A percentile compares a stretch with the other conserved stretches of the same genome.
These are phyloP conservation scores for Copromyces sp. DNA, from an alignment of 495 filamentous ascomycete genomes.

Conservation along the genomic window DNA sequence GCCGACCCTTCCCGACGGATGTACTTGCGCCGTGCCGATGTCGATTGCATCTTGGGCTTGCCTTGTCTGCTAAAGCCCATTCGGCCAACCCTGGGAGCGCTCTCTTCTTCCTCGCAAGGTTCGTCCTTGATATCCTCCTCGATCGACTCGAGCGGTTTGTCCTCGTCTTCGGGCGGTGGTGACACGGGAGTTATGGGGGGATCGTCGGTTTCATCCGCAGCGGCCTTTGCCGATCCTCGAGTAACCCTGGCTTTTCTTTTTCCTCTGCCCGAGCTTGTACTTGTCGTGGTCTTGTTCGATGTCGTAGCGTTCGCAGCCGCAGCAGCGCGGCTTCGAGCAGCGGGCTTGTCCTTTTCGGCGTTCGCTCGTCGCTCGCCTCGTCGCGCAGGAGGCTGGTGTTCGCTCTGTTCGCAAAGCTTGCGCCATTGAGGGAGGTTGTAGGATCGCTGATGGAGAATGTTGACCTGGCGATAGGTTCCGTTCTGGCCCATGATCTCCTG, in stretches of 20 bases:
- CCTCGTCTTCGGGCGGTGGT: conserved; percentile 31
- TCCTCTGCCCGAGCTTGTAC: conserved; percentile 25
- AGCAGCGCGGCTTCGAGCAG: conserved; percentile 19
- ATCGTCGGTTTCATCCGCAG: conserved; percentile 22
- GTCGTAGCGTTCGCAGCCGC: conserved; percentile 16
- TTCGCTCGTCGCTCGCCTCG: conserved; percentile 80
- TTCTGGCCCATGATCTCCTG: conserved; percentile 94
- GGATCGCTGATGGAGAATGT: conserved; percentile 86
- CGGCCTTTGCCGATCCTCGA: conserved; percentile 14
- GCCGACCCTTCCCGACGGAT: conserved; percentile 64
- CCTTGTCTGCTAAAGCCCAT: conserved; percentile 32
- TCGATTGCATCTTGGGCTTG: conserved; percentile 42
- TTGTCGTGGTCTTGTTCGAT: conserved; percentile 1
- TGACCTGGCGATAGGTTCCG: conserved; percentile 90
- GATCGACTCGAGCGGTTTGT: conserved; percentile 32
- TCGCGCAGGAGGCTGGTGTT: conserved; percentile 91
- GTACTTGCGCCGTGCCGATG: conserved; percentile 63
- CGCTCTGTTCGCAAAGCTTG: conserved; percentile 77
- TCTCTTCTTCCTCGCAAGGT: conserved; percentile 30
- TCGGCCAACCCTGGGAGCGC: conserved; percentile 24
- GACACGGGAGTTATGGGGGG: conserved; percentile 45
- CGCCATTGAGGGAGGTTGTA: conserved; percentile 98
- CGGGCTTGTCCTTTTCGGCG: conserved; percentile 48
- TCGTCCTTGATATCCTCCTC: conserved; percentile 38
- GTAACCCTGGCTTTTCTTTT: conserved; percentile 15